Percentiles rank a stretch among this genome's conserved stretches.
Evolutionary conservation across 306 rosid genomes (phyloP).

Genomic region (Rosa chinensis): DNA sequence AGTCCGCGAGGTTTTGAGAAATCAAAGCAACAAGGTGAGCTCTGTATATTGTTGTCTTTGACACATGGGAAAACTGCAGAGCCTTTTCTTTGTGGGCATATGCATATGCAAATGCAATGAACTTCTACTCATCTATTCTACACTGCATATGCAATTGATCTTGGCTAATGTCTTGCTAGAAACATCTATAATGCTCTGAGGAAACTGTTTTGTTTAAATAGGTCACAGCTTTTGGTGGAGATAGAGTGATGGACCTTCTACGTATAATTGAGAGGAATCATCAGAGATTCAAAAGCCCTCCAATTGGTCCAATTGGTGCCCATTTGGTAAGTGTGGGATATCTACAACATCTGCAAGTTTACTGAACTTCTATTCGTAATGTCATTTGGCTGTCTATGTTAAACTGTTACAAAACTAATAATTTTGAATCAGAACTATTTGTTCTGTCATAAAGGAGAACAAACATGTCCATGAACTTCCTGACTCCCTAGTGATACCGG

Average conservation of each 20-base stretch:
- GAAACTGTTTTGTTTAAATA: conserved; percentile 32
- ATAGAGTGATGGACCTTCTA: conserved; percentile 56
- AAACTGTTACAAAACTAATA: neutral
- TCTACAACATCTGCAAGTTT: neutral
- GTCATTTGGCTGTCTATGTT: neutral
- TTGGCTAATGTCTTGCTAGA: neutral
- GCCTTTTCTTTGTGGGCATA: neutral
- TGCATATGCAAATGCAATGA: neutral
- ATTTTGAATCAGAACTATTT: neutral
- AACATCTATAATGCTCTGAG: conserved; percentile 1
- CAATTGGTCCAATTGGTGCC: conserved; percentile 91
- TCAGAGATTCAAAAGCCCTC: conserved; percentile 65
- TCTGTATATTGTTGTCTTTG: conserved; percentile 15
- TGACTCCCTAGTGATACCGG: no score
- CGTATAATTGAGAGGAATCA: conserved; percentile 55
- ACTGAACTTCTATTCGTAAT: neutral
- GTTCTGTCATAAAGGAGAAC: neutral
- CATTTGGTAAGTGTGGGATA: conserved; percentile 60
- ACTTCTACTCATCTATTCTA: neutral
- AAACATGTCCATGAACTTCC: no score
- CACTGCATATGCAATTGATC: neutral
- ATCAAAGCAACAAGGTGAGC: conserved; percentile 68
- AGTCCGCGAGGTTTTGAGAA: conserved; percentile 46
- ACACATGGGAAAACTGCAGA: neutral
- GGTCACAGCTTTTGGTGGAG: conserved; percentile 89